Evolutionary conservation across 106 monocot genomes (phyloP), one percentile per base, ranked within the genome.

Genomic region (Dioscorea alata): DNA sequence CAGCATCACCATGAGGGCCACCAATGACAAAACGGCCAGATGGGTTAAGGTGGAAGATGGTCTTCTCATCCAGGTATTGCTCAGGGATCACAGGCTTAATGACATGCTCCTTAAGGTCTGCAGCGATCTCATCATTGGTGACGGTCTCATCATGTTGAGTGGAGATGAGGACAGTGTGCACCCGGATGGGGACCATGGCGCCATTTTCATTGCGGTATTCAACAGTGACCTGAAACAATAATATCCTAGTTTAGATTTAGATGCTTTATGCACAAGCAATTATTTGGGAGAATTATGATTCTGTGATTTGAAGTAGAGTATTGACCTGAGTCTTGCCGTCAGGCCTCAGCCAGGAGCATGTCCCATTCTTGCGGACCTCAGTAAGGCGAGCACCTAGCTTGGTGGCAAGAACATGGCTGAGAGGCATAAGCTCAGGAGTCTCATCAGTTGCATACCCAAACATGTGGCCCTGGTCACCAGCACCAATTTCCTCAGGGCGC

Each of bases 121-220:
- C 75, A n/a, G 80, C 80, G 5, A 80, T 80, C 60, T 77, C 82
- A 23, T 81, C 81, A 24, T 81, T 76, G 57, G 81, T 81, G 32
- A 76, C 76, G 6, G 76, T 81, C 58, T 82, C 82, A 51, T 82
- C 82, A 13, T 82, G 82, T 69, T 82, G 82, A 50, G 82, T 77
- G 65, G 82, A 81, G 71, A 81, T 75, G 61, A 81, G 71, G 19
- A 81, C 62, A 13, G 80, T 81, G 71, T 81, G 75, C 53, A 81
- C 81, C 12, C 81, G 72, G 31, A 81, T 49, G 6, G 81, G 76
- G 4, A 81, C 56, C 81, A 81, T 81, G 18, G 79, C 79, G 42
- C 79, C 79, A 2, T 69, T 21, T 21, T 79, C 79, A 14, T 79
- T 79, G 48, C 48, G 68, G 67, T 79, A 79, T 62, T 79, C 79